Base-by-base conservation (phyloP, 164 flowering plant species). In the Santalum album region DNA sequence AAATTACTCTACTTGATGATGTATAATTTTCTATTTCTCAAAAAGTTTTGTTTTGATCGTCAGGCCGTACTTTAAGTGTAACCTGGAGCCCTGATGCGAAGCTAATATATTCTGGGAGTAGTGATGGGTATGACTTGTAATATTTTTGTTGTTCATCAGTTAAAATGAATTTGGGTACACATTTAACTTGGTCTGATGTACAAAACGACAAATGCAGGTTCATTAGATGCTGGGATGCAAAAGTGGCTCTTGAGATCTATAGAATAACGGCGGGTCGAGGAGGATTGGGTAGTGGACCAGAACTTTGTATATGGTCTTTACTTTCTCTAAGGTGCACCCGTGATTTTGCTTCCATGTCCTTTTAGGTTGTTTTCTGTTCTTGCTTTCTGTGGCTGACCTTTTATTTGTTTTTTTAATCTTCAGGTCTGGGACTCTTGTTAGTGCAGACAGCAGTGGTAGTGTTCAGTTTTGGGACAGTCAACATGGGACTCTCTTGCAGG, bases 151-250 rank as follows among this genome's bases (percentile, higher is more conserved):
- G n/a, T n/a, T n/a, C n/a, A n/a, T n/a, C 12, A 43, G n/a, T 4
- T 43, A 16, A 4, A 16, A 5, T 16, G 3, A 43, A 4, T 4
- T 43, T 4, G 14, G 5, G 16, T 9, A 38, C 17, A 38, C 16
- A 16, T 11, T 12, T 38, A 16, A 38, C 16, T 38, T 38, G 17
- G 16, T 11, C 42, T 38, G 6, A 29, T 46, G 50, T 20, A n/a
- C 10, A n/a, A 6, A 3, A 4, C 18, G 23, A 38, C 26, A 34
- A 57, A 56, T 61, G 39, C 75, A 94, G 97, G 78, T 72, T 75
- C 57, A 81, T 94, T 63, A 72, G 99, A 70, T 86, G 97, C 70
- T 94, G 99, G 97, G 83, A 90, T 78, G 82, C 74, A 23, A 76
- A 67, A 53, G 51, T 64, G 16, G 62, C 69, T 35, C 79, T 72